Percentiles rank a stretch among this genome's conserved stretches.
phyloP scores from a whole-genome alignment of 1,284 basidiomycete genomes.

The Cutaneotrichosporon cutaneum region DNA sequence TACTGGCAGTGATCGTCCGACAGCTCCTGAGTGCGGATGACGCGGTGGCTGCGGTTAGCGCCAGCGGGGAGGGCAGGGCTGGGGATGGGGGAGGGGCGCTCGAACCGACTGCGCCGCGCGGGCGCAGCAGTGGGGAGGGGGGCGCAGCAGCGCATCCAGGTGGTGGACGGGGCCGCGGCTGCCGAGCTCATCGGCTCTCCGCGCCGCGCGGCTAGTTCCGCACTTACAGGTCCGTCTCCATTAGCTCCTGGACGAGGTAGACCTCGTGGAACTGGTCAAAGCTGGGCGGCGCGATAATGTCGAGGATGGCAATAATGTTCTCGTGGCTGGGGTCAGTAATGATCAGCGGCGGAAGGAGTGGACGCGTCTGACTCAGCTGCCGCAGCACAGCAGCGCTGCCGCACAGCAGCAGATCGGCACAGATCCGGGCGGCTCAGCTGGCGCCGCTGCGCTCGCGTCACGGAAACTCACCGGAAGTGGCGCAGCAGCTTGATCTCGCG shows the following conservation, averaged over 20 bases:
- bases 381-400: too few species aligned
- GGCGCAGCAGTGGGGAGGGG: background rate
- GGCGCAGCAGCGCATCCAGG: background rate
- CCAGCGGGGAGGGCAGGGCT: background rate
- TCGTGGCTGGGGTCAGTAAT: conserved; percentile 37
- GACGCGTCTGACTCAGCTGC: background rate
- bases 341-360: background rate
- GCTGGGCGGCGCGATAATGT: conserved; percentile 85
- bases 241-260: conserved; percentile 62
- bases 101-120: background rate
- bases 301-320: conserved; percentile 91
- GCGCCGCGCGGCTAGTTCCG: too few species aligned
- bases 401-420: background rate
- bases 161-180: background rate
- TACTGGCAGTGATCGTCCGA: conserved; percentile 93
- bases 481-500: conserved; percentile 86
- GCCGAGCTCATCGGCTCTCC: background rate
- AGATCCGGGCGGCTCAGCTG: background rate
- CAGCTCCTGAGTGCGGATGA: conserved; percentile 73
- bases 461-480: conserved; percentile 62
- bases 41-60: conserved; percentile 56
- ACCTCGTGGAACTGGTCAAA: conserved; percentile 88
- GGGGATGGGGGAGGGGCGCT: background rate
- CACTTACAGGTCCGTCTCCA: conserved; percentile 62
- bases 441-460: background rate